A percentile compares a stretch with the other conserved stretches of the same genome.
phyloP scores from a whole-genome alignment of 352 stramenopile species.

The Phytopythium oedochilum region DNA sequence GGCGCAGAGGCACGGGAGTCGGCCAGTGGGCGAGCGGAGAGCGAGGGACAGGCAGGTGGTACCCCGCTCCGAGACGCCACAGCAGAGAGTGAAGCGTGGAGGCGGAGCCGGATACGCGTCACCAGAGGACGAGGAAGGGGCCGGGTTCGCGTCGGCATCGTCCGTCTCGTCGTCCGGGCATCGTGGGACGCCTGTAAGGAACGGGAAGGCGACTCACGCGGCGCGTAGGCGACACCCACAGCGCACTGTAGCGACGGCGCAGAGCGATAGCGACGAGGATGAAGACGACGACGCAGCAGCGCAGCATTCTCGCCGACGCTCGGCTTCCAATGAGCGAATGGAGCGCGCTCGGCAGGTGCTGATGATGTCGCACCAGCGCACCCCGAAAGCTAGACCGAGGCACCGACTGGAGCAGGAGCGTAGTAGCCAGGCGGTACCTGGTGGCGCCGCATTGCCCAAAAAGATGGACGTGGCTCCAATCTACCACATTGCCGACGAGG shows the following conservation, averaged over 20 bases:
- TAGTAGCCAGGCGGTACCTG: not conserved
- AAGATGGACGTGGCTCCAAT: constrained; percentile 1
- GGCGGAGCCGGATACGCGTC: not conserved
- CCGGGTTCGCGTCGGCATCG: constrained; percentile 1
- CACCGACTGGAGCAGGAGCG: not conserved
- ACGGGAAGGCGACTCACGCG: not conserved
- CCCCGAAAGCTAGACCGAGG: not conserved
- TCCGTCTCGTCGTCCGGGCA: not conserved
- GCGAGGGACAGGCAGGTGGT: too few relatives aligned
- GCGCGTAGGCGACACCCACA: not conserved
- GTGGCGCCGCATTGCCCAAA: not conserved
- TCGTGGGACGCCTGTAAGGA: not conserved
- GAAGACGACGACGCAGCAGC: not conserved
- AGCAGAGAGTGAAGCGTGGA: not conserved
- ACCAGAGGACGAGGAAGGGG: not conserved
- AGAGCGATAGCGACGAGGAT: not conserved
- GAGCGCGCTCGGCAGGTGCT: not conserved
- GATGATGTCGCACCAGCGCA: not conserved
- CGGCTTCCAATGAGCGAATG: constrained; percentile 1
- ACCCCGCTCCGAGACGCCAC: not conserved
- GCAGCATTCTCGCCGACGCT: constrained; percentile 2
- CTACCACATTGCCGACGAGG: constrained; percentile 1
- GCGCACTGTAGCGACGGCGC: not conserved
- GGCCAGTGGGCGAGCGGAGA: not conserved
- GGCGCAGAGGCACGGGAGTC: not conserved